Evolutionary conservation across 1,284 basidiomycete genomes (phyloP).

Genomic region (Ustanciosporium gigantosporum): DNA sequence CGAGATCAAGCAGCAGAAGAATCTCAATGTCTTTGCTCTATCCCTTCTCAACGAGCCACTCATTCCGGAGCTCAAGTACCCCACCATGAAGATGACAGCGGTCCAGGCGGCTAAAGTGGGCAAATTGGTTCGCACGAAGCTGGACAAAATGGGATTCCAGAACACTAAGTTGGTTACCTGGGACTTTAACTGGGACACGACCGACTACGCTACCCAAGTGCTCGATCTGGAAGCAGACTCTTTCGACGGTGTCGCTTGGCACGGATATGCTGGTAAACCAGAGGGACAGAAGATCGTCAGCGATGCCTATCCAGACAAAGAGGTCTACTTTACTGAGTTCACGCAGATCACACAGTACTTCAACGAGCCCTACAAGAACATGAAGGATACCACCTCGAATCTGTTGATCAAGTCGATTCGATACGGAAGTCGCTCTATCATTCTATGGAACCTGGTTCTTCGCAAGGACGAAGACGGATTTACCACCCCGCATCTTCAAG

Average conservation of each 20-base stretch:
- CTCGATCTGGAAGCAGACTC: conserved; percentile 20
- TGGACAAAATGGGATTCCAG: conserved; percentile 22
- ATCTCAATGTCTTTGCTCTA: conserved; percentile 15
- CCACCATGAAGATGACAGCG: conserved; percentile 23
- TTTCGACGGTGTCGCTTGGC: conserved; percentile 42
- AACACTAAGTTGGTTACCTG: conserved; percentile 16
- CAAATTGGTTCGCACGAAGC: conserved; percentile 5
- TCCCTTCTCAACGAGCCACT: conserved; percentile 39
- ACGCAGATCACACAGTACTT: conserved; percentile 41
- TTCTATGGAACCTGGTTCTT: conserved; percentile 46
- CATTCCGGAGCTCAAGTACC: conserved; percentile 21
- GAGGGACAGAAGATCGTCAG: conserved; percentile 14
- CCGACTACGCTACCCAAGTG: conserved; percentile 14
- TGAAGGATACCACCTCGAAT: conserved; percentile 28
- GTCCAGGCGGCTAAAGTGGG: conserved; percentile 22
- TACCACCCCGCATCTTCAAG: conserved; percentile 37
- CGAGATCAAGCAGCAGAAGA: conserved; percentile 25
- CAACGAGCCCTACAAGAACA: conserved; percentile 47
- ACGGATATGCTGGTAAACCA: conserved; percentile 43
- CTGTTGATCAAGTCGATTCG: conserved; percentile 38
- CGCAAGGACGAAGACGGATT: conserved; percentile 42
- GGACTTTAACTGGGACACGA: conserved; percentile 45
- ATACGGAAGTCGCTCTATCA: conserved; percentile 12
- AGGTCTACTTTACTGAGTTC: conserved; percentile 38
- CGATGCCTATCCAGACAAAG: conserved; percentile 31